A percentile compares a stretch with the other conserved stretches of the same genome.
phyloP scores from a whole-genome alignment of 352 stramenopile species.

The Globisporangium okanoganense region DNA sequence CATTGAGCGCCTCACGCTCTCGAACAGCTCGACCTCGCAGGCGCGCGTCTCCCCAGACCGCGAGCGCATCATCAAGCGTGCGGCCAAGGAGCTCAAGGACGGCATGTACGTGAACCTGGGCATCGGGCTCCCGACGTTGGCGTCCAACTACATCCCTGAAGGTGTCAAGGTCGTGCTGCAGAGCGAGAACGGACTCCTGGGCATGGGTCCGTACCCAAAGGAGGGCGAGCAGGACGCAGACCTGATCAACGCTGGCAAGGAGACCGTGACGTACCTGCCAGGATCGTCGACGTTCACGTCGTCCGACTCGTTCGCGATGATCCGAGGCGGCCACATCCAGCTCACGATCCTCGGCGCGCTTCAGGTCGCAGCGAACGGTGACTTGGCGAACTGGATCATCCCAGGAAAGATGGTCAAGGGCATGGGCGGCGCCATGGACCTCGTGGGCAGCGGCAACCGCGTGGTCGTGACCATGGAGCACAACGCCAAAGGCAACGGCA shows the following conservation, averaged over 20 bases:
- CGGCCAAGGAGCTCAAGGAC: slow-evolving; percentile 85
- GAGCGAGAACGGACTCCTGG: slow-evolving; percentile 95
- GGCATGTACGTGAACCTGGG: slow-evolving; percentile 98
- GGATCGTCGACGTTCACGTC: slow-evolving; percentile 94
- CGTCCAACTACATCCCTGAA: slow-evolving; percentile 93
- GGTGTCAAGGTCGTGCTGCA: slow-evolving; percentile 95
- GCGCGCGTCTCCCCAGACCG: slow-evolving; percentile 72
- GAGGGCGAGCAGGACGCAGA: slow-evolving; percentile 90
- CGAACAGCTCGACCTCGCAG: slow-evolving; percentile 56
- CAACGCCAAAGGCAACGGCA: slow-evolving; percentile 90
- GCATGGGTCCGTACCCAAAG: slow-evolving; percentile 91
- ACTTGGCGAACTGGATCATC: slow-evolving; percentile 96
- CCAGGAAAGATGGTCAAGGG: slow-evolving; percentile 96
- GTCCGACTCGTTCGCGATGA: slow-evolving; percentile 96
- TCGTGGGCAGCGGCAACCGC: slow-evolving; percentile 90
- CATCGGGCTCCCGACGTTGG: slow-evolving; percentile 94
- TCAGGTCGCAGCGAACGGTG: slow-evolving; percentile 91
- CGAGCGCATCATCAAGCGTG: slow-evolving; percentile 93
- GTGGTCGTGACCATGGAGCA: slow-evolving; percentile 98
- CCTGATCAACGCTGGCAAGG: slow-evolving; percentile 97
- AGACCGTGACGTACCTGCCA: slow-evolving; percentile 93
- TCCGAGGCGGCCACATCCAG: slow-evolving; percentile 94
- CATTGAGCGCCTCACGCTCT: slow-evolving; percentile 92
- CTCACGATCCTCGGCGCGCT: slow-evolving; percentile 96
- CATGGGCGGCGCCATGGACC: slow-evolving; percentile 98